Conservation (phyloP, 495 filamentous ascomycete species). For the Neurospora sp. region DNA sequence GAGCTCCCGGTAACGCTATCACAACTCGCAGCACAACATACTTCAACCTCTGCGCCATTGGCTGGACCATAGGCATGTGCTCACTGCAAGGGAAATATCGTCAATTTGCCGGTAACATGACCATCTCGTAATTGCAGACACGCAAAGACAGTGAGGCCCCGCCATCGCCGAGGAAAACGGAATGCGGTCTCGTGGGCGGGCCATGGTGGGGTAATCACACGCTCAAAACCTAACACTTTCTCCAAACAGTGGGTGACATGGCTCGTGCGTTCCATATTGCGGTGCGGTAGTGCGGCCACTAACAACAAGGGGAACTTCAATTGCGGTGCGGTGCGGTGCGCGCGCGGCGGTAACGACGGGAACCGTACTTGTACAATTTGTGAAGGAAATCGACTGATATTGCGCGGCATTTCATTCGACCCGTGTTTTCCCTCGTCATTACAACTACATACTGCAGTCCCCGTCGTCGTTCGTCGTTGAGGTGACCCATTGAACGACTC, state of each 20-base stretch:
- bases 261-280: not conserved
- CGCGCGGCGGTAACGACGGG: not conserved
- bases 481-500: not conserved
- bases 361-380: not conserved
- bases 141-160: not conserved
- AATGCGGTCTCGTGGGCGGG: not conserved
- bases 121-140: not conserved
- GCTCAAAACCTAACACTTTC: not conserved
- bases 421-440: constrained; percentile 6
- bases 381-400: not conserved
- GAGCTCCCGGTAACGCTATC: not conserved
- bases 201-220: not conserved
- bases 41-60: not conserved
- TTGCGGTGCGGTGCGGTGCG: not conserved
- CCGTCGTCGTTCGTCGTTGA: not conserved
- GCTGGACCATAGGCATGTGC: not conserved
- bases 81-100: not conserved
- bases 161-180: not conserved
- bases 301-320: not conserved
- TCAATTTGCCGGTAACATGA: not conserved
- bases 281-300: not conserved
- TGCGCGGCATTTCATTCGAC: constrained; percentile 3
- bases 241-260: not conserved
- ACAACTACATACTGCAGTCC: not conserved
- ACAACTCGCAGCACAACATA: not conserved